Percentiles rank a stretch among this genome's conserved stretches.
Conservation (phyloP, 768 basidiomycete species). For the Hypholoma sublateritium region DNA sequence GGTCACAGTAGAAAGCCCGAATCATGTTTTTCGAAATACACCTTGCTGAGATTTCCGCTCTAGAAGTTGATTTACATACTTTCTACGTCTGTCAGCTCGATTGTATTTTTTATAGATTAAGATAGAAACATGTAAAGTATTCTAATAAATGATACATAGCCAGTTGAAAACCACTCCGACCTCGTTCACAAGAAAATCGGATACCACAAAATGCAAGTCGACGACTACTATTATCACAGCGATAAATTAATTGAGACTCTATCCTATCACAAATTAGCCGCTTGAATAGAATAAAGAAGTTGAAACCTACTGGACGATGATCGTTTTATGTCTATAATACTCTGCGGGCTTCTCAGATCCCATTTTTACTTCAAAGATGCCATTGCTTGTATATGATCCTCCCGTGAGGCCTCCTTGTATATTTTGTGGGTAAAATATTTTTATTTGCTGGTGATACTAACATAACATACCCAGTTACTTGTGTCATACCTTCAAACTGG, state of each 20-base stretch:
- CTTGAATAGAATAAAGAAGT: neutral
- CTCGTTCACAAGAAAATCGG: slow-evolving; percentile 32
- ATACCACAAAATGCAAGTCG: slow-evolving; percentile 46
- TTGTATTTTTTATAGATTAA: too few relatives aligned
- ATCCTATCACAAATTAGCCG: slow-evolving; percentile 16
- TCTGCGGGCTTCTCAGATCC: slow-evolving; percentile 31
- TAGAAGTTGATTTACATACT: too few relatives aligned
- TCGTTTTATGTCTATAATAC: slow-evolving; percentile 50
- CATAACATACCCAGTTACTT: slow-evolving; percentile 41
- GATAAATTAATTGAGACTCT: slow-evolving; percentile 14
- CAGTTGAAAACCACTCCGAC: too few relatives aligned
- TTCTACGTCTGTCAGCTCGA: too few relatives aligned
- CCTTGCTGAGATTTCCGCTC: too few relatives aligned
- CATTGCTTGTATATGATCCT: slow-evolving; percentile 50
- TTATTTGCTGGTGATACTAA: neutral
- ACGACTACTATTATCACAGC: slow-evolving; percentile 43
- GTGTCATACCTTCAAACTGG: slow-evolving; percentile 31
- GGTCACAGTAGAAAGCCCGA: too few relatives aligned
- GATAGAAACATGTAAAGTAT: too few relatives aligned
- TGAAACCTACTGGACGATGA: slow-evolving; percentile 45
- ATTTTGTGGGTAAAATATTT: neutral
- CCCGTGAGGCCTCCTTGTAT: slow-evolving; percentile 47
- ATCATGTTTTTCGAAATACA: too few relatives aligned
- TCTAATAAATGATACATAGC: too few relatives aligned
- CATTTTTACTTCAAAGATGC: slow-evolving; percentile 39